Base-by-base conservation (phyloP, 1,284 basidiomycete genomes). In the Phenoliferia sp. region DNA sequence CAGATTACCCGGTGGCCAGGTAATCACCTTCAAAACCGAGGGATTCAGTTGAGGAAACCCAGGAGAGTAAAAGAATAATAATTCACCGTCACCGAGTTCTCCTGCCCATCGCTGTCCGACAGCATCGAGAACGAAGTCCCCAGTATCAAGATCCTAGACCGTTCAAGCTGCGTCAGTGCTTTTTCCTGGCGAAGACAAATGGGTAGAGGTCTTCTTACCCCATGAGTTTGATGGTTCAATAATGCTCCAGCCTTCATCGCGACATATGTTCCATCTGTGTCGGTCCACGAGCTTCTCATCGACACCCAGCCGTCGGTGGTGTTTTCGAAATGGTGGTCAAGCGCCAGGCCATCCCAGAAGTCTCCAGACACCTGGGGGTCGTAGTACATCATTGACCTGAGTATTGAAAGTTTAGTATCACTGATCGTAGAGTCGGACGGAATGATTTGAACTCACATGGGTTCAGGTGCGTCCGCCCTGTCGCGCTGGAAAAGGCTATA, bases 341-440 rank as follows among this genome's bases (percentile, higher is more conserved):
- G 84, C 2, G 89, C 79, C 57, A 89, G 80, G 59, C 87, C 88
- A 77, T 94, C 87, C 94, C 93, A 98, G 84, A 90, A 99, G 59
- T 92, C 91, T 66, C 95, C 95, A n/a, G 83, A 80, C 60, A 88
- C 85, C 5, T 85, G 82, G 16, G 93, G 87, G 78, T 97, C 84
- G 80, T 98, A 99, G 92, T 93, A 99, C 83, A 99, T 94, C 92
- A 99, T 94, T 76, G 87, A 87, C n/a, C n/a, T n/a, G n/a, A n/a
- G n/a, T n/a, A n/a, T n/a, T n/a, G n/a, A n/a, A n/a, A n/a, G n/a
- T n/a, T n/a, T n/a, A n/a, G n/a, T n/a, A n/a, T n/a, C n/a, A n/a
- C n/a, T n/a, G n/a, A n/a, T n/a, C n/a, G n/a, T n/a, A n/a, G n/a
- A n/a, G n/a, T n/a, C n/a, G n/a, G n/a, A n/a, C n/a, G n/a, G n/a